Evolutionary conservation across 2,329 filamentous ascomycete genomes (phyloP), one percentile per base, ranked within the genome.

Genomic region (Ilyonectria mors-panacis): DNA sequence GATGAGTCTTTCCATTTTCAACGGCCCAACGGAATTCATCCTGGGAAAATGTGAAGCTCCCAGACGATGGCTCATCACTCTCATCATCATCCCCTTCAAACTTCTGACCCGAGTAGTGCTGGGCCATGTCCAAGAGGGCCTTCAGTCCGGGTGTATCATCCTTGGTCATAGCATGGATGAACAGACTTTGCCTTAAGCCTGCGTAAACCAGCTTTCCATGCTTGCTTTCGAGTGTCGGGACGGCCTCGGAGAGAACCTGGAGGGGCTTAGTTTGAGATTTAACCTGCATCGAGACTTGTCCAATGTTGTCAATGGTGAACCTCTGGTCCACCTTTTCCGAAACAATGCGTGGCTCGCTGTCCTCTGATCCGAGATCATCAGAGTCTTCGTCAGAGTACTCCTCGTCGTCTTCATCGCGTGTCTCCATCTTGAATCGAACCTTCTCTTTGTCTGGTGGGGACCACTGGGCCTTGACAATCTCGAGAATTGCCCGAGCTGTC

Each of bases 251-350:
- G 6, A 94, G 78, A 63, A 93, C 78, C 0, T 78, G 69, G 1
- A 87, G 75, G 2, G 93, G 91, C 39, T 84, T 85, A 9, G 86
- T 80, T 17, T 84, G 80, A 63, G 92, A 93, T 76, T 93, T 90
- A 65, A 94, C 91, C 62, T 91, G 85, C 75, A 87, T 90, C 0
- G 88, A 88, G 4, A 92, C 84, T 70, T 93, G 87, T 0, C 92
- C 92, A 64, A 96, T 85, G 71, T 94, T 89, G 17, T 96, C 92
- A 59, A 95, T 87, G 0, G 93, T 96, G 77, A 93, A 93, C 39
- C 87, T 84, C 13, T 91, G 88, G 70, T 92, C 87, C 30, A 94
- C 81, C 45, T 90, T 83, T 66, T 91, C 86, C 17, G 81, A 81
- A 54, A 84, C 81, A 45, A 89, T 84, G 7, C 81, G 81, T 19